Evolutionary conservation across 2,329 filamentous ascomycete species (phyloP).

Genomic region (Verticillium longisporum): DNA sequence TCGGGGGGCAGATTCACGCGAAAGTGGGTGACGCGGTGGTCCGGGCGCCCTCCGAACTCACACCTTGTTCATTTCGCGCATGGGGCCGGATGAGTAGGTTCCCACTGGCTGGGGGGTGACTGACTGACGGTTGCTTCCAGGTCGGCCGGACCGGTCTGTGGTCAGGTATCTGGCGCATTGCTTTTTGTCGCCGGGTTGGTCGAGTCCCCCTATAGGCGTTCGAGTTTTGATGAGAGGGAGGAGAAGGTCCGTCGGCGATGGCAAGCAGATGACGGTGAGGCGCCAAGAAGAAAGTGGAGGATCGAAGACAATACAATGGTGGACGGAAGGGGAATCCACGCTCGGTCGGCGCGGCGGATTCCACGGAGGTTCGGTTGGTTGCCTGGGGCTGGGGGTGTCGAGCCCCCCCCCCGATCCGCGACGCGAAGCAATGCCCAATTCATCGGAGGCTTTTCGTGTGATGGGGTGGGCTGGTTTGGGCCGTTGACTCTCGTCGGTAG

Average conservation of each 20-base stretch:
- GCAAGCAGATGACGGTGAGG: not conserved
- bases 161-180: no score
- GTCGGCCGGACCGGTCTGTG: no score
- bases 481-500: no score
- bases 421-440: not conserved
- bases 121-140: not conserved
- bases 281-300: not conserved
- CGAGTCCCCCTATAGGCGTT: no score
- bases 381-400: not conserved
- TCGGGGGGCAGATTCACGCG: not conserved
- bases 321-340: not conserved
- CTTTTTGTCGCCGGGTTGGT: no score
- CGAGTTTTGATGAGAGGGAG: no score
- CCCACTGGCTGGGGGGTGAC: not conserved
- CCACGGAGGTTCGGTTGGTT: not conserved
- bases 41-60: not conserved
- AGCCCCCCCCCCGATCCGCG: not conserved
- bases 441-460: not conserved
- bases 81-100: not conserved
- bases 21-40: not conserved
- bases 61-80: not conserved
- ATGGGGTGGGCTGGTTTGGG: no score
- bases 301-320: not conserved
- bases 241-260: no score
- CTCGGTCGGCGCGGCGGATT: not conserved